Base-by-base conservation (phyloP, 139 green algal genomes). In the Limnomonas spitsbergensis region DNA sequence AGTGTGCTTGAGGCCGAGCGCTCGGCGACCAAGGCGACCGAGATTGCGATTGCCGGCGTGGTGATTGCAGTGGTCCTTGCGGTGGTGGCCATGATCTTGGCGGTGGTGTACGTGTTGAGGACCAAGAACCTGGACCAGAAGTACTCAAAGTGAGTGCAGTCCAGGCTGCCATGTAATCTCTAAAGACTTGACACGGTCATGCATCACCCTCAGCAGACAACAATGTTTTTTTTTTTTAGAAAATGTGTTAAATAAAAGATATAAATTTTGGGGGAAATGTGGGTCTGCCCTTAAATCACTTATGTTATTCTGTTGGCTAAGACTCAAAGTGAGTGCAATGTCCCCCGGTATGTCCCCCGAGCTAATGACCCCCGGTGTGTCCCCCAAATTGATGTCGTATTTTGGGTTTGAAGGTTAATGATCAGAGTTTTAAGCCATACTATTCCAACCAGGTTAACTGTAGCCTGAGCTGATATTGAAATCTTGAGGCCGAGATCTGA, bases 41-140 rank as follows among this genome's bases (percentile, higher is more conserved):
- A 70, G 4, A 70, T 70, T 36, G 56, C 56, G 4, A 70, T 32
- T 36, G 56, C 56, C n/a, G 56, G 56, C 56, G 56, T 70, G 4
- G 56, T 70, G 56, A 24, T 70, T 4, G 56, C 56, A 35, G 56
- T 70, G 24, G 4, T 70, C 14, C 56, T 70, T 7, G 56, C 56
- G 9, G 56, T 70, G 9, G 56, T 70, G 6, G 56, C 56, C 4
- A 7, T 70, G n/a, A 70, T 70, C 24, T 7, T 70, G 56, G 56
- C 56, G 7, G 56, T 20, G 9, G 29, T 70, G 29, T 70, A 70
- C 29, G 24, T 70, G 4, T 7, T 36, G 7, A 34, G 56, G n/a
- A 70, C 56, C 56, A 70, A 70, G 56, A 70, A 70, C 14, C 56
- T 70, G 56, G 56, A 70, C 29, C 56, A 70, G 56, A 70, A 70